Evolutionary conservation across 2,329 filamentous ascomycete genomes (phyloP).

Genomic region (Paecilomyces formosus): DNA sequence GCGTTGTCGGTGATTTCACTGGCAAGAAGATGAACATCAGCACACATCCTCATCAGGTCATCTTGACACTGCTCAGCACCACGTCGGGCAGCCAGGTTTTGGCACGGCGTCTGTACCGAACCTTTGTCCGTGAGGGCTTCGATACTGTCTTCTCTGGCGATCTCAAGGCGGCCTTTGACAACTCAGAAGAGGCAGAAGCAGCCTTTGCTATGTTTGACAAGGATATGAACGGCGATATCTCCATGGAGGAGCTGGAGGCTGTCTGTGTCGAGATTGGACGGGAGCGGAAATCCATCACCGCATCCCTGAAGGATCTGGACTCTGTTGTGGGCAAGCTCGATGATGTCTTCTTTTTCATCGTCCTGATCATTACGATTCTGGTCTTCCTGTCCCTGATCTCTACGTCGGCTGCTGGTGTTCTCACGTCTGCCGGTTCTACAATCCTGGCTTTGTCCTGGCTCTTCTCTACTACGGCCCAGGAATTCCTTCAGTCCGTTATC

Average conservation of each 20-base stretch:
- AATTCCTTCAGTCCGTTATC: constrained; percentile 87
- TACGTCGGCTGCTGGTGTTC: constrained; percentile 76
- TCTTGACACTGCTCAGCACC: constrained; percentile 66
- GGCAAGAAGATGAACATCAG: constrained; percentile 61
- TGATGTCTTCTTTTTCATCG: constrained; percentile 80
- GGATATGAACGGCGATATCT: constrained; percentile 93
- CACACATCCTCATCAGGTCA: constrained; percentile 76
- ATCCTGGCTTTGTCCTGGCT: constrained; percentile 90
- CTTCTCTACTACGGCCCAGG: constrained; percentile 84
- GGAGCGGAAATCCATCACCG: constrained; percentile 91
- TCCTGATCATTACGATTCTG: constrained; percentile 69
- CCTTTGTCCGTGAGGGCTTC: constrained; percentile 65
- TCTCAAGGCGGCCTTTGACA: constrained; percentile 68
- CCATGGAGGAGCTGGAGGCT: constrained; percentile 86
- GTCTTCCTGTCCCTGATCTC: constrained; percentile 88
- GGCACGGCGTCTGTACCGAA: constrained; percentile 80
- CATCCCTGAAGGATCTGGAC: constrained; percentile 89
- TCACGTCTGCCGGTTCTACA: constrained; percentile 82
- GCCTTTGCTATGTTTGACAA: constrained; percentile 93
- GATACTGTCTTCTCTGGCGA: constrained; percentile 75
- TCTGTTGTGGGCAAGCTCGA: constrained; percentile 88
- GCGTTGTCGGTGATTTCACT: constrained; percentile 85
- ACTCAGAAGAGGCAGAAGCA: constrained; percentile 76
- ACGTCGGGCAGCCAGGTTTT: constrained; percentile 72
- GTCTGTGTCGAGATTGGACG: constrained; percentile 91